Evolutionary conservation across 345 rosid species (phyloP), one percentile per base, ranked within the genome.

Genomic region (Lenwebbia sp.): DNA sequence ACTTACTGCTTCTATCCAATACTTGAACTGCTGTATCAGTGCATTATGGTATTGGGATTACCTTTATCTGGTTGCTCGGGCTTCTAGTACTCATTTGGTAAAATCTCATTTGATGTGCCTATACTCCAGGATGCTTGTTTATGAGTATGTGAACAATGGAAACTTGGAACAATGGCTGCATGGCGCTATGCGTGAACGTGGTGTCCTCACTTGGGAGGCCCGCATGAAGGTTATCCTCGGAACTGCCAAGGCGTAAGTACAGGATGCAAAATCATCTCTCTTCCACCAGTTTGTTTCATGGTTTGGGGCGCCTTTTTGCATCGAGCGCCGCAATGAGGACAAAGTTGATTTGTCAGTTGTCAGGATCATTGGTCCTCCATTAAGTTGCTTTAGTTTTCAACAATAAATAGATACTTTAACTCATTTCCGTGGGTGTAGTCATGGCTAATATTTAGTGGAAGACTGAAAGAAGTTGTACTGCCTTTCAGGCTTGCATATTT

Each of bases 121-220:
- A 65, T 83, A 15, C 49, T 52, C 9, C 88, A 96, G 98, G 93
- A 94, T 96, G 94, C 92, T 96, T 85, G 98, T 96, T 82, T 94
- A 96, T 62, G 98, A 96, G 89, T 94, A 94, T 86, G 98, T 94
- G 86, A 96, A 94, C 87, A 94, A 92, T 86, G 98, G 98, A 65
- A 94, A 96, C 93, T 91, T 96, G 88, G 98, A 96, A 83, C 95
- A 94, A 85, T 96, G 98, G 98, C 86, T 96, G 75, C 98, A 92
- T 84, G 98, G 98, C 74, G 94, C 94, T 28, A 92, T 91, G 95
- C 76, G 87, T 49, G 93, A 93, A 54, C 89, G 88, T 85, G 96
- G 94, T 37, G 84, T 70, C 81, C 94, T 96, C 65, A 92, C 98
- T 87, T 95, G 98, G 98, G 98, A 95, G 51, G 96, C 96, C 55